phyloP scores from a whole-genome alignment of 1,284 basidiomycete species.

The Malassezia nana region DNA sequence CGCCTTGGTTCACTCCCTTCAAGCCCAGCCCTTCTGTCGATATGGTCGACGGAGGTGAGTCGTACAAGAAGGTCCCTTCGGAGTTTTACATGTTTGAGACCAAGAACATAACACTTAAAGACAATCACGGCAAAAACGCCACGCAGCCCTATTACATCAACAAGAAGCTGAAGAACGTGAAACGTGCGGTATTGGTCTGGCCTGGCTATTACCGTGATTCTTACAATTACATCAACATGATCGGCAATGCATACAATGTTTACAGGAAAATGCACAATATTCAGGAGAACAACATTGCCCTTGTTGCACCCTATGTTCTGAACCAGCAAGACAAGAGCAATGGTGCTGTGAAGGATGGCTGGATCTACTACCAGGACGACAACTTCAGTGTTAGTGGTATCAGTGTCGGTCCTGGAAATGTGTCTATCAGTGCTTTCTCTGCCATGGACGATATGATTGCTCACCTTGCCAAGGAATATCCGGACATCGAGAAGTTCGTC shows the following conservation, averaged over 20 bases:
- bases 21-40: slow-evolving; percentile 24
- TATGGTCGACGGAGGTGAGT: slow-evolving; percentile 50
- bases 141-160: slow-evolving; percentile 33
- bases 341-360: slow-evolving; percentile 24
- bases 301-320: slow-evolving; percentile 33
- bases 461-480: slow-evolving; percentile 28
- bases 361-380: slow-evolving; percentile 30
- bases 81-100: slow-evolving; percentile 27
- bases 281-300: slow-evolving; percentile 23
- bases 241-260: slow-evolving; percentile 26
- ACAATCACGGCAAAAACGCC: background rate
- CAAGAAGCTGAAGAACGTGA: slow-evolving; percentile 22
- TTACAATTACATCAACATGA: slow-evolving; percentile 38
- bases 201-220: slow-evolving; percentile 36
- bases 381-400: slow-evolving; percentile 32
- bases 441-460: slow-evolving; percentile 36
- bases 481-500: slow-evolving; percentile 38
- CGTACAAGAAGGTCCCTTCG: slow-evolving; percentile 19
- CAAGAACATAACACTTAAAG: slow-evolving; percentile 23
- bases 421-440: slow-evolving; percentile 23
- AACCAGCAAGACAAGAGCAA: slow-evolving; percentile 25
- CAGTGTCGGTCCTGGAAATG: slow-evolving; percentile 17
- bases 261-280: slow-evolving; percentile 17
- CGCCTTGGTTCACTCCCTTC: slow-evolving; percentile 20
- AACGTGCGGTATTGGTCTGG: slow-evolving; percentile 35